Evolutionary conservation across 2,329 filamentous ascomycete species (phyloP), one percentile per base, ranked within the genome.

Genomic region (Trichoderma pleuroti): DNA sequence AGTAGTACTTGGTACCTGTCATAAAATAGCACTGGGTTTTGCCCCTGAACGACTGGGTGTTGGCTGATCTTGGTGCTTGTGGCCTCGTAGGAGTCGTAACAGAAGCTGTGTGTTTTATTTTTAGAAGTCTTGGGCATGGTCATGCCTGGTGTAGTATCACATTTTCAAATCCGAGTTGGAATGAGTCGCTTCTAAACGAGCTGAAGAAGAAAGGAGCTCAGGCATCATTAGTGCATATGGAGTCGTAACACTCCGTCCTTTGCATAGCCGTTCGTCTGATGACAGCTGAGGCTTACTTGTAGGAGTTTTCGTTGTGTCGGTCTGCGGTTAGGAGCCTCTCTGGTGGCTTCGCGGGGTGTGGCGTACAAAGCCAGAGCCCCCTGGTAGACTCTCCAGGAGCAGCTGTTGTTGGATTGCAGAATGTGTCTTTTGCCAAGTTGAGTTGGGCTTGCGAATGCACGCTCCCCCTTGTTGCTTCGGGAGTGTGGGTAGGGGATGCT

Each of bases 371-470:
- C 46, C 46, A 49, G 24, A 36, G 54, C 32, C 70, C 60, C 49
- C 36, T 36, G 26, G 69, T 21, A 61, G 54, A 62, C 30, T 39
- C 57, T n/a, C 26, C 26, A 28, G 61, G 30, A 66, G 39, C 39
- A n/a, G 39, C n/a, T 42, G 57, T 39, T 62, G 61, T 49, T 21
- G 54, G 46, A 70, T 14, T 36, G 36, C 36, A 61, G 32, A 52
- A 24, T 42, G 21, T 26, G 36, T 52, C 59, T 56, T 74, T 78
- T 78, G 74, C 79, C 78, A 75, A 79, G 76, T 78, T 68, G 66
- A 79, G 79, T 73, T 74, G 76, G 72, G 72, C 77, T 81, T 81
- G 79, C 78, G 78, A 80, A 72, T 71, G 65, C 65, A 68, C 65
- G 68, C 60, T 69, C 36, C 59, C 32, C 30, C 70, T 42, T 42